Base-by-base conservation (phyloP, 2,329 filamentous ascomycete genomes). In the Cytospora chrysosperma region DNA sequence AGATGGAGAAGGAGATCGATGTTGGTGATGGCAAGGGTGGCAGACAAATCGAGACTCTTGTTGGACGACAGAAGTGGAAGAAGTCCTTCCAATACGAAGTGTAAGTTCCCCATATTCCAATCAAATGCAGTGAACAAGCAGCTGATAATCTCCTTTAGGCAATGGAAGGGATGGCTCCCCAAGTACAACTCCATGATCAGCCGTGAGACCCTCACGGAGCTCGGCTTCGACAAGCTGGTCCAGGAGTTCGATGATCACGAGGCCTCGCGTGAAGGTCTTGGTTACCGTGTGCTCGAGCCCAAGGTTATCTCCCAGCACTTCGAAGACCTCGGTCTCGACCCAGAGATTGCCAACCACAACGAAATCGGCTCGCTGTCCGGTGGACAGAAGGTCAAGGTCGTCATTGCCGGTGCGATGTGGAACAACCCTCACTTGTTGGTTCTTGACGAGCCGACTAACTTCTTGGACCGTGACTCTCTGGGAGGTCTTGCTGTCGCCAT, bases 211-310 rank as follows among this genome's bases (percentile, higher is more conserved):
- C 84, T 99, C 26, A 74, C 89, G 12, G 88, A 94, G 63, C 87
- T 89, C 63, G 95, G 95, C 26, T 99, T 96, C 81, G 83, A 85
- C 79, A 99, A 99, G 82, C 82, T 98, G 67, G 85, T 99, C 51
- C 95, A 99, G 75, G 95, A 99, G 77, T 99, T 98, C 68, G 96
- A 99, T 72, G 95, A 99, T 75, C 94, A 98, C 80, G 95, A 99
- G 80, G 91, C 95, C 19, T 97, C 94, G n/a, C 91, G 95, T 73
- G 95, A 99, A 78, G 95, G 95, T 85, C 88, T 99, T 43, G 94
- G 95, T 69, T 99, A 95, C 85, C 92, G 95, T 75, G 86, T 93
- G 71, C 87, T 99, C 62, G 92, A 96, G 74, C 94, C 94, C 56
- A 91, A 93, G 72, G 87, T 96, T 73, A 98, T 99, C 78, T 90